phyloP scores from a whole-genome alignment of 192 early-diverging fungal species.

The Mortierella hygrophila region DNA sequence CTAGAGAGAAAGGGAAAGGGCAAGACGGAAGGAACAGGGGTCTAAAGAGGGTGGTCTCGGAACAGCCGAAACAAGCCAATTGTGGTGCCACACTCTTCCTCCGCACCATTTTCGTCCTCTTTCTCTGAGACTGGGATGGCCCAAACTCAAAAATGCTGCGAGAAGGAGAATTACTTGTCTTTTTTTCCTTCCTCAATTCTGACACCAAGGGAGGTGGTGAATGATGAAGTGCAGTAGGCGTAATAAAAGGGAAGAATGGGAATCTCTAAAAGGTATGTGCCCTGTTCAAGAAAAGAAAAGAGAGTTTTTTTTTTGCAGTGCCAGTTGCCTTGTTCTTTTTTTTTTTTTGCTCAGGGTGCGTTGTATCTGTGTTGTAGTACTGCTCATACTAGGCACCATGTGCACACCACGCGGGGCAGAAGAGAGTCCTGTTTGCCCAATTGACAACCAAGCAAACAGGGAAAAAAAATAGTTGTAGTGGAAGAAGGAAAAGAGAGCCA shows the following conservation, averaged over 20 bases:
- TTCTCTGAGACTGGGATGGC: background rate
- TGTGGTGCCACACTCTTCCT: background rate
- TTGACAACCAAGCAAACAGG: background rate
- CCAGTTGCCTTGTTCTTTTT: background rate
- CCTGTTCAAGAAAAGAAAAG: background rate
- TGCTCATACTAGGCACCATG: conserved; percentile 4
- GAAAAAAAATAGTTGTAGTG: background rate
- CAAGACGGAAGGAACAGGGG: conserved; percentile 3
- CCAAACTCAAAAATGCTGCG: background rate
- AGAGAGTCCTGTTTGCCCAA: background rate
- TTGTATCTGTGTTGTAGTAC: conserved; percentile 1
- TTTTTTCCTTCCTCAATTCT: background rate
- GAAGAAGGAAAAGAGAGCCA: background rate
- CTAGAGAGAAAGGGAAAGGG: background rate
- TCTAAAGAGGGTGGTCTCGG: conserved; percentile 10
- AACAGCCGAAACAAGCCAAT: conserved; percentile 27
- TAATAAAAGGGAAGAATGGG: background rate
- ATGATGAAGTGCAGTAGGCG: background rate
- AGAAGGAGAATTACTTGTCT: background rate
- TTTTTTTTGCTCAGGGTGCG: conserved; percentile 7
- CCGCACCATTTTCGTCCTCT: conserved; percentile 5
- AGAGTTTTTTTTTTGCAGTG: background rate
- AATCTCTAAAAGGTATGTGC: background rate
- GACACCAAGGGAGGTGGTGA: conserved; percentile 2
- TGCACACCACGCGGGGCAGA: background rate